These are phyloP conservation scores for Fusarium pininemorale DNA, from an alignment of 2,329 filamentous ascomycete species.

Conservation along the genomic window DNA sequence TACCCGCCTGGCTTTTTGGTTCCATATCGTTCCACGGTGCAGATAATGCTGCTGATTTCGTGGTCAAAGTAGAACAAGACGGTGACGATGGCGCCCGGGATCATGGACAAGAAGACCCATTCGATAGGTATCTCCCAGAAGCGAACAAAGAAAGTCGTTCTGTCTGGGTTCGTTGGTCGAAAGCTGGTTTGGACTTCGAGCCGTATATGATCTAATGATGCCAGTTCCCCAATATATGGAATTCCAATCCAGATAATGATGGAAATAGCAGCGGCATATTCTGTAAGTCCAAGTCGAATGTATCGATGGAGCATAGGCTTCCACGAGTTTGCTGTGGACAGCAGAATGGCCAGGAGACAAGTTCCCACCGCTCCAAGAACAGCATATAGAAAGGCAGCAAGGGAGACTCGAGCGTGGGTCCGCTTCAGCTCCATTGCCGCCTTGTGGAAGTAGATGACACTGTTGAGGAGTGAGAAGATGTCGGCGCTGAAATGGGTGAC, in stretches of 20 bases:
- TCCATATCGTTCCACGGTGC: constrained; percentile 69
- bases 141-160: constrained; percentile 65
- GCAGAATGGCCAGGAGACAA: constrained; percentile 67
- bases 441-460: constrained; percentile 75
- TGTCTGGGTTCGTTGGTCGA: constrained; percentile 63
- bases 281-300: constrained; percentile 66
- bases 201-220: constrained; percentile 64
- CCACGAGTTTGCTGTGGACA: constrained; percentile 71
- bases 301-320: constrained; percentile 69
- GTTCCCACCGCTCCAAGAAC: constrained; percentile 72
- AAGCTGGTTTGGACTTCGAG: constrained; percentile 66
- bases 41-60: constrained; percentile 75
- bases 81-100: constrained; percentile 71
- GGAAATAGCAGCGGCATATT: constrained; percentile 73
- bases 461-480: constrained; percentile 73
- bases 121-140: constrained; percentile 69
- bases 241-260: constrained; percentile 73
- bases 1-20: constrained; percentile 70
- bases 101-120: constrained; percentile 70
- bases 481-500: constrained; percentile 74
- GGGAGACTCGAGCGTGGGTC: constrained; percentile 63
- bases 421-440: constrained; percentile 71
- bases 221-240: constrained; percentile 68
- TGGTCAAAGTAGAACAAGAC: constrained; percentile 77
- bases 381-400: constrained; percentile 72